Evolutionary conservation across 169 alveolate species (phyloP), one percentile per base, ranked within the genome.

Genomic region (Besnoitia besnoiti): DNA sequence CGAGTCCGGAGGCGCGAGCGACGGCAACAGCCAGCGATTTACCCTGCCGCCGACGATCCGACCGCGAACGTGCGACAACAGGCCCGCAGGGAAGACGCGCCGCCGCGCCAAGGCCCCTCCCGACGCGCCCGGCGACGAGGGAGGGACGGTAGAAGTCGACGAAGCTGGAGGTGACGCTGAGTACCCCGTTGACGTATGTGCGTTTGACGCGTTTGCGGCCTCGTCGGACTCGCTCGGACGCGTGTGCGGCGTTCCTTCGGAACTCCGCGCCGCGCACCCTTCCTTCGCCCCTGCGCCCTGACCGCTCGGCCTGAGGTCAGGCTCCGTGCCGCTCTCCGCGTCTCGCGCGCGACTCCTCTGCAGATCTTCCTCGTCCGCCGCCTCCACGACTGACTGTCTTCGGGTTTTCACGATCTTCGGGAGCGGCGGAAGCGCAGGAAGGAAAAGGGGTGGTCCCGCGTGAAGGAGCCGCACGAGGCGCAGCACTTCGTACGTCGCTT

Each of bases 391-490:
- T 19, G 67, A 5, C 27, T 3, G n/a, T 55, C 67, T 55, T 77
- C 87, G n/a, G n/a, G n/a, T 77, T 30, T 77, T 77, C 44, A 77
- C 59, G 0, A 35, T 44, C 33, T 42, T 37, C 10, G 87, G 87
- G 10, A 77, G 40, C 27, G 87, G 87, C 37, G 87, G 87, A 21
- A 77, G 55, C 10, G 55, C 59, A 42, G 87, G 87, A 24, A 77
- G 87, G 14, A 21, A 42, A 30, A 77, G 30, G 42, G 87, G 87
- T 1, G 37, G 24, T 51, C 55, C 59, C 21, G 49, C 87, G 40
- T 77, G 87, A 0, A 77, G 21, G 21, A 4, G 55, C n/a, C 40
- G 87, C 30, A 77, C 87, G 27, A 77, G 49, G 3, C 55, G 49
- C 7, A 77, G 40, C 7, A 10, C 30, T 8, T 77, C 87, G 35